Conservation (phyloP, 2,329 filamentous ascomycete species). For the Fusarium subtropicale region DNA sequence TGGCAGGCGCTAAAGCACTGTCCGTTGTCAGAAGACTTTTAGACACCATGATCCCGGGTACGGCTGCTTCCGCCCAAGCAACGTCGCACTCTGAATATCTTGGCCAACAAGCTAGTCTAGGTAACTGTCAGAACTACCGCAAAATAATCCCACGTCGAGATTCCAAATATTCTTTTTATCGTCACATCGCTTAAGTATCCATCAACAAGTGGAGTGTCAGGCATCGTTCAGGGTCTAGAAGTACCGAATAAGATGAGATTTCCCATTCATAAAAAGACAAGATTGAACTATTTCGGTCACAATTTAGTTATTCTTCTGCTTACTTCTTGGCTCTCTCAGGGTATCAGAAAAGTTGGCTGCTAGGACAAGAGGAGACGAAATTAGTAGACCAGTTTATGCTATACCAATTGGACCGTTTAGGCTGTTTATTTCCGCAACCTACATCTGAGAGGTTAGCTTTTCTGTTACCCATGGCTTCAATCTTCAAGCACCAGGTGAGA, state of each 20-base stretch:
- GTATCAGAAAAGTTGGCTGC: too few relatives aligned
- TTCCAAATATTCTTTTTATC: neutral
- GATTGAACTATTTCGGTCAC: neutral
- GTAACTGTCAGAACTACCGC: neutral
- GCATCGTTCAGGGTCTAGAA: neutral
- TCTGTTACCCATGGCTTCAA: too few relatives aligned
- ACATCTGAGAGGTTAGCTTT: too few relatives aligned
- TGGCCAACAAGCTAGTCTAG: neutral
- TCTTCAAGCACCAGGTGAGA: neutral
- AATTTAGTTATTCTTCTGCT: neutral
- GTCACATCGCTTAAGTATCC: neutral
- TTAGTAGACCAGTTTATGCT: too few relatives aligned
- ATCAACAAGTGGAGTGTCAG: neutral
- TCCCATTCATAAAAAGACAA: neutral
- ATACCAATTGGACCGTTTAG: too few relatives aligned
- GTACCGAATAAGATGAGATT: neutral
- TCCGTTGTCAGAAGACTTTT: constrained; percentile 15
- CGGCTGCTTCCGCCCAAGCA: constrained; percentile 33
- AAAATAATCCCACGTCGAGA: neutral
- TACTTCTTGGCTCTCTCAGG: neutral
- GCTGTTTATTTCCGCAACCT: too few relatives aligned
- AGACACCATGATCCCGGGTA: constrained; percentile 18
- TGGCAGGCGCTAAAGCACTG: constrained; percentile 16
- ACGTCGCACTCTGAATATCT: neutral
- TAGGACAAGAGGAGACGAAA: too few relatives aligned